phyloP scores from a whole-genome alignment of 2,329 filamentous ascomycete species.

The Penicillium sp. region DNA sequence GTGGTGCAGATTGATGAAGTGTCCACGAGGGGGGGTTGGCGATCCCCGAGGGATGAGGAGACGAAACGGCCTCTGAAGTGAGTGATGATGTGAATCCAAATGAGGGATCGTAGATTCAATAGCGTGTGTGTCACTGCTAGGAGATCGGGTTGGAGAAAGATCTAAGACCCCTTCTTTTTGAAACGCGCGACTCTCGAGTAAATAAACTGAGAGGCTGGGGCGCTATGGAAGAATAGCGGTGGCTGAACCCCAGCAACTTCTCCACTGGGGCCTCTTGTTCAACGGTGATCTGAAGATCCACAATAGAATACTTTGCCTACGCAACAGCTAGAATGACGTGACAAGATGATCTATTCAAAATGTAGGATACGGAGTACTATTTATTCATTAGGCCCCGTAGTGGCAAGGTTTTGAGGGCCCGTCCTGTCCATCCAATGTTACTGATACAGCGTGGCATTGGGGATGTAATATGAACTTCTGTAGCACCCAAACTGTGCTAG shows the following conservation, averaged over 20 bases:
- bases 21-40: neutral
- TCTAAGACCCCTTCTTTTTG: conserved; percentile 6
- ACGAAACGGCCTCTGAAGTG: neutral
- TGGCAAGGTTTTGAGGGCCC: neutral
- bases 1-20: conserved; percentile 6
- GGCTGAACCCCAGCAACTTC: conserved; percentile 34
- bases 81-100: neutral
- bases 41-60: neutral
- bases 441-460: neutral
- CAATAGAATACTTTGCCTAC: conserved; percentile 17
- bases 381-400: neutral
- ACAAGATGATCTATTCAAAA: neutral
- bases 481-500: neutral
- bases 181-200: conserved; percentile 19
- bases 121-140: conserved; percentile 10
- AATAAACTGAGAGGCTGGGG: conserved; percentile 31
- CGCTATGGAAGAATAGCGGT: conserved; percentile 36
- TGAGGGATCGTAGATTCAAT: conserved; percentile 4
- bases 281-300: conserved; percentile 26
- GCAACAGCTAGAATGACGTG: neutral
- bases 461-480: neutral
- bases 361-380: neutral
- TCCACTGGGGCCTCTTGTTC: conserved; percentile 1
- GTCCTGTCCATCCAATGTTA: neutral
- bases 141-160: neutral